phyloP scores from a whole-genome alignment of 2,329 filamentous ascomycete species.

The Polychaeton citri region DNA sequence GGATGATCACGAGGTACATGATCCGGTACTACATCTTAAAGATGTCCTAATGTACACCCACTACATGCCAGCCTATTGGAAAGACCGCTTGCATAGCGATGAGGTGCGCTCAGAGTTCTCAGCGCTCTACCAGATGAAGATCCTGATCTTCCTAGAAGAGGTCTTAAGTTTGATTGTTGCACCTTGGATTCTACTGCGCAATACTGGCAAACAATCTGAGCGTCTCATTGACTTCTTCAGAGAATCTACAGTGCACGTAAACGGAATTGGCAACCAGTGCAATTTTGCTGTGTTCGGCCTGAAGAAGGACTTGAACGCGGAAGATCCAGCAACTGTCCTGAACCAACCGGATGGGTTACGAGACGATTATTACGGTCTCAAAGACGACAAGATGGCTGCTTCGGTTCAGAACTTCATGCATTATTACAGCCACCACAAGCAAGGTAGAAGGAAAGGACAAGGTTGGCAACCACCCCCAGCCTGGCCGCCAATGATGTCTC shows the following conservation, averaged over 20 bases:
- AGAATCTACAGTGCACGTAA: conserved; percentile 93
- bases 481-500: conserved; percentile 17
- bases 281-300: conserved; percentile 97
- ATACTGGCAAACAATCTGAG: conserved; percentile 76
- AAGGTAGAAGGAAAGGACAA: conserved; percentile 13
- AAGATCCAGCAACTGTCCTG: conserved; percentile 22
- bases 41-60: conserved; percentile 89
- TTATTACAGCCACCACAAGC: conserved; percentile 48
- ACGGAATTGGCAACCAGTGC: conserved; percentile 89
- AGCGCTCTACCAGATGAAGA: conserved; percentile 78
- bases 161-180: conserved; percentile 85
- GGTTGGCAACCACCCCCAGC: conserved; percentile 18
- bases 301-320: conserved; percentile 56
- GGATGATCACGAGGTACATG: conserved; percentile 74
- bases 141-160: conserved; percentile 85
- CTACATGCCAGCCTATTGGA: conserved; percentile 82
- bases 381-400: conserved; percentile 96
- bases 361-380: conserved; percentile 86
- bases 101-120: conserved; percentile 88
- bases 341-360: conserved; percentile 42
- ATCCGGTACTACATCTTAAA: conserved; percentile 76
- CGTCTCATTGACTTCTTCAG: conserved; percentile 95
- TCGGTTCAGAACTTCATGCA: conserved; percentile 93
- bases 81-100: conserved; percentile 77
- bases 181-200: conserved; percentile 76